These are phyloP conservation scores for Artemisia argyi DNA, from an alignment of 129 eudicot genomes.

Conservation along the genomic window DNA sequence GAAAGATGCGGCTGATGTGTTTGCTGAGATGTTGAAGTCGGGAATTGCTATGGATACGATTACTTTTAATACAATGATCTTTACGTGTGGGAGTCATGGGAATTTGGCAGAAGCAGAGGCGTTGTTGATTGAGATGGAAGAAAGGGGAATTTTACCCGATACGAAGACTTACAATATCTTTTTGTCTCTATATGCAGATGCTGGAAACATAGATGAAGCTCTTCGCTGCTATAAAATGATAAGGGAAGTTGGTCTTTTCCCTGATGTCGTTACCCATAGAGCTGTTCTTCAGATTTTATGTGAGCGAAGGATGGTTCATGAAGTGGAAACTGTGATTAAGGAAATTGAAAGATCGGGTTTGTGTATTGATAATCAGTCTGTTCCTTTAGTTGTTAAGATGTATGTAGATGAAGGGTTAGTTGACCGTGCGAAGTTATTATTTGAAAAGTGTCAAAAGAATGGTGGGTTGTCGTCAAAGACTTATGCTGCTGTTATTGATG, in stretches of 20 bases:
- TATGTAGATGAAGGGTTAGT: constrained; percentile 58
- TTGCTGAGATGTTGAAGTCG: constrained; percentile 69
- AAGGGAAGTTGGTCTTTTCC: constrained; percentile 70
- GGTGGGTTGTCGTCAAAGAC: constrained; percentile 52
- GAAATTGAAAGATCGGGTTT: constrained; percentile 58
- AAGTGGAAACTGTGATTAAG: constrained; percentile 61
- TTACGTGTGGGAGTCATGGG: constrained; percentile 79
- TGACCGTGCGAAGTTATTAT: constrained; percentile 43
- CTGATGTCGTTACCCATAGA: constrained; percentile 71
- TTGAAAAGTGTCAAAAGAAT: constrained; percentile 43
- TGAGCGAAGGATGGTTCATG: constrained; percentile 55
- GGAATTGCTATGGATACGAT: constrained; percentile 63
- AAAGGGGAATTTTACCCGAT: constrained; percentile 66
- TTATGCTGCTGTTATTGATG: constrained; percentile 65
- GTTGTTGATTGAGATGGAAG: constrained; percentile 76
- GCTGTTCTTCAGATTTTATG: constrained; percentile 61
- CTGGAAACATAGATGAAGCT: constrained; percentile 58
- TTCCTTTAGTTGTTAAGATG: constrained; percentile 62
- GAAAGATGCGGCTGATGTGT: constrained; percentile 79
- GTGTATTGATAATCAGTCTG: constrained; percentile 53
- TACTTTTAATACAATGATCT: constrained; percentile 82
- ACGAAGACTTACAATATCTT: constrained; percentile 80
- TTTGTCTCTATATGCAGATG: constrained; percentile 59
- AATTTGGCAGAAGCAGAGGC: constrained; percentile 71
- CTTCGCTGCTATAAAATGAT: constrained; percentile 57